These are phyloP conservation scores for Fagus crenata DNA, from an alignment of 306 rosid species.

Conservation along the genomic window DNA sequence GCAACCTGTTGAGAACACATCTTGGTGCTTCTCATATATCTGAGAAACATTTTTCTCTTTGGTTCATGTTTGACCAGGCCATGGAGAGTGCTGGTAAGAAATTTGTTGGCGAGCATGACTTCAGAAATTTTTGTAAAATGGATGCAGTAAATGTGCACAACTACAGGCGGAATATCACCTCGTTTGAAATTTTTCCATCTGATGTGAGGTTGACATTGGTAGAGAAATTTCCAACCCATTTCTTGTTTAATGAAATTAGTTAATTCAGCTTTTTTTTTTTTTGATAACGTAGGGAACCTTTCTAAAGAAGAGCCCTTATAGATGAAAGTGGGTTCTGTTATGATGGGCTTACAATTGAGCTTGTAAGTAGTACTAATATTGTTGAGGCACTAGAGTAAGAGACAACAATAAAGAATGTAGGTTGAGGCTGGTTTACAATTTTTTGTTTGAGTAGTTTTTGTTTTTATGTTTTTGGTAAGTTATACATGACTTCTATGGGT, in stretches of 20 bases:
- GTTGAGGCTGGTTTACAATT: no score
- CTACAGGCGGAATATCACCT: constrained; percentile 59
- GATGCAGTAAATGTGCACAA: constrained; percentile 93
- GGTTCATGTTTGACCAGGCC: constrained; percentile 54
- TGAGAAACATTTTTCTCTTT: constrained; percentile 19
- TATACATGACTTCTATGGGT: no score
- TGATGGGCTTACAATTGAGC: neutral
- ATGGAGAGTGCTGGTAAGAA: constrained; percentile 77
- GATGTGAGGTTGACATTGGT: constrained; percentile 86
- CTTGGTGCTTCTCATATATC: constrained; percentile 18
- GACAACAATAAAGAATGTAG: neutral
- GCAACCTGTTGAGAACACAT: constrained; percentile 18
- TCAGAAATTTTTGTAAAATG: constrained; percentile 94
- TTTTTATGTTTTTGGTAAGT: no score
- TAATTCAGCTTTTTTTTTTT: constrained; percentile 3
- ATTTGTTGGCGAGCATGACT: constrained; percentile 86
- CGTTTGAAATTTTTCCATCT: constrained; percentile 58
- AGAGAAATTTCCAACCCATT: constrained; percentile 45
- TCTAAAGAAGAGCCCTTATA: neutral
- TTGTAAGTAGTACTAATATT: neutral
- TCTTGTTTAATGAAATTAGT: neutral
- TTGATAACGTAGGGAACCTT: no score
- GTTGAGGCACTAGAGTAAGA: neutral
- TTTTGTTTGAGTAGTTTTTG: no score
- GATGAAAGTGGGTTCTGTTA: neutral